Evolutionary conservation across 345 rosid genomes (phyloP).

Genomic region (Clausena lansium): DNA sequence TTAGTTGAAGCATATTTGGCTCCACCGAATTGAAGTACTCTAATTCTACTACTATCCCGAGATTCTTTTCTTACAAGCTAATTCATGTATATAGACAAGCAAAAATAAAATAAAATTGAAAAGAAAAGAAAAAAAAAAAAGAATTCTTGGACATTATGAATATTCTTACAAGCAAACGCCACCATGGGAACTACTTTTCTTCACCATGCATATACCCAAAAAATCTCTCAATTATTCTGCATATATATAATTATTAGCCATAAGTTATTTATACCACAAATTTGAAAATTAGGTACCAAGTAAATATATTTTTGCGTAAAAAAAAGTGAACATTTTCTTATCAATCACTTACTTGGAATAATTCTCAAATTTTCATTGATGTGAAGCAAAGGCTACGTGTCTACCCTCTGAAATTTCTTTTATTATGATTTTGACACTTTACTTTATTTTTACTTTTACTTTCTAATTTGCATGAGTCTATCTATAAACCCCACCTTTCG

Average conservation of each 20-base stretch:
- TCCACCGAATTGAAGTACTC: neutral
- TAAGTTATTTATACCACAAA: no score
- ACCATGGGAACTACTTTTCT: neutral
- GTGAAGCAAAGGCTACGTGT: neutral
- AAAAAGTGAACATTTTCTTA: neutral
- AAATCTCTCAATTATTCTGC: neutral
- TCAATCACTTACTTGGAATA: neutral
- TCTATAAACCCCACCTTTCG: neutral
- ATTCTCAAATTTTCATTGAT: neutral
- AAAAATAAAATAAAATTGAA: neutral
- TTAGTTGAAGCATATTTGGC: neutral
- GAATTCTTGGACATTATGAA: neutral
- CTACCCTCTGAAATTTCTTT: neutral
- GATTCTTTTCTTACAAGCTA: conserved; percentile 14
- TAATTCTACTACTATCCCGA: neutral
- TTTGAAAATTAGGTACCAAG: neutral
- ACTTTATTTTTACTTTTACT: neutral
- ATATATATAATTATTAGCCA: neutral
- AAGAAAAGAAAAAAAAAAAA: neutral
- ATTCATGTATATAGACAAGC: neutral
- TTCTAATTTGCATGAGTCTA: neutral
- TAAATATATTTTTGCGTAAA: neutral
- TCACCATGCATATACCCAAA: neutral
- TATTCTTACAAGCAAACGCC: conserved; percentile 4
- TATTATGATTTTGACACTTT: conserved; percentile 4